Percentiles rank a stretch among this genome's conserved stretches.
Evolutionary conservation across 2,329 filamentous ascomycete genomes (phyloP).

Genomic region (Phyllosticta capitalensis): DNA sequence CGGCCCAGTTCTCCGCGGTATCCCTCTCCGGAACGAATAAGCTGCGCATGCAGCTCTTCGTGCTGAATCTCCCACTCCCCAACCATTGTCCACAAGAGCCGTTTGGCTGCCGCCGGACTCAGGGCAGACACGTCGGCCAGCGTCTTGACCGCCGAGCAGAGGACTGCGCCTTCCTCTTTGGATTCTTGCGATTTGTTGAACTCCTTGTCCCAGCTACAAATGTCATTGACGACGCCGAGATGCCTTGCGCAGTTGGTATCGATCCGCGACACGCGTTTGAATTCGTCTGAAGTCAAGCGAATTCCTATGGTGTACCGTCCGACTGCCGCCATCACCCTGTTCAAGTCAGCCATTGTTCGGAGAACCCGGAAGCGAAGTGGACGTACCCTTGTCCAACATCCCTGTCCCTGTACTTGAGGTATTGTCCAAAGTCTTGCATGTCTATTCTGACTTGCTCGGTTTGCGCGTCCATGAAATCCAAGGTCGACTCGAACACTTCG

Average conservation of each 20-base stretch:
- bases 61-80: conserved; percentile 26
- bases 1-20: background rate
- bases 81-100: conserved; percentile 22
- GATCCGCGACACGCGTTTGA: conserved; percentile 16
- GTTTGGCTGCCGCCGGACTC: conserved; percentile 17
- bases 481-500: conserved; percentile 28
- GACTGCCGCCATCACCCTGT: conserved; percentile 31
- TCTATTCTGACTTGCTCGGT: conserved; percentile 22
- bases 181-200: conserved; percentile 11
- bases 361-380: background rate
- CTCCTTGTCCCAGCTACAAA: conserved; percentile 35
- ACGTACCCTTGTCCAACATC: conserved; percentile 35
- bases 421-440: conserved; percentile 22
- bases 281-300: conserved; percentile 19
- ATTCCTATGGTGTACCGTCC: conserved; percentile 32
- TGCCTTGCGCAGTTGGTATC: conserved; percentile 31
- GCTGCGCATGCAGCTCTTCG: conserved; percentile 12
- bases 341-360: background rate
- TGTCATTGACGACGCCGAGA: conserved; percentile 35
- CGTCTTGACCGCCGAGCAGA: conserved; percentile 26
- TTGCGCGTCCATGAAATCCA: conserved; percentile 35
- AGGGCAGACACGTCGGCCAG: conserved; percentile 21
- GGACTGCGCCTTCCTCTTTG: conserved; percentile 19
- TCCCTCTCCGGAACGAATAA: background rate
- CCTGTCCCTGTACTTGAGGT: conserved; percentile 30